Base-by-base conservation (phyloP, 1,284 basidiomycete species). In the Cryptococcus jaspeensis region DNA sequence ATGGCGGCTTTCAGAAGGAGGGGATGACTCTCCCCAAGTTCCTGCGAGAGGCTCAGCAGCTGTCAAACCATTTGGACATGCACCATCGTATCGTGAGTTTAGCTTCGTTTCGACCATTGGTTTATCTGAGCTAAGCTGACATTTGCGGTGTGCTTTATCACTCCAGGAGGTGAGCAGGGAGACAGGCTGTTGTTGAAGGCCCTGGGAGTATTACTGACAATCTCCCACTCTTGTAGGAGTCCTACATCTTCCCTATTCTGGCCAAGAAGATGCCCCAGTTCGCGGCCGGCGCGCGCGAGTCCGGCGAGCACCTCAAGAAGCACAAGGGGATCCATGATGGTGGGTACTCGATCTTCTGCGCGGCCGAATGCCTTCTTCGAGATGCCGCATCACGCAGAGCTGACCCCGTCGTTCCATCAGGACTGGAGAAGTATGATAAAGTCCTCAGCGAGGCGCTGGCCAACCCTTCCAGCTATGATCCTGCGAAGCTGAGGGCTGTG, bases 291-390 rank as follows among this genome's bases (percentile, higher is more conserved):
- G 65, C 66, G 13, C 55, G 72, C 63, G 64, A 81, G 41, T 76
- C 81, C 51, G 81, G 80, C 6, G 81, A 78, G 42, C 86, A 88
- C 67, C 69, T 85, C 15, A 79, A 81, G 56, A 83, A 82, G 5
- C 87, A 89, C 67, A 80, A 82, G 56, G 80, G 69, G n/a, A 89
- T 89, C 20, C 86, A 88, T 66, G 80, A 84, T 47, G 86, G 84
- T 84, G 59, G 52, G 73, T n/a, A n/a, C n/a, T n/a, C n/a, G n/a
- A n/a, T 61, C 28, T 32, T 32, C 28, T 9, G 28, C 28, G 28
- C 4, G 9, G 28, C 9, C 28, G 15, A 20, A n/a, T 35, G 23
- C 37, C 9, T 18, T 16, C 50, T 41, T 32, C 39, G 39, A 42
- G 18, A 36, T 42, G n/a, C 20, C 16, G 7, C 4, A n/a, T 42